phyloP scores from a whole-genome alignment of 2,329 filamentous ascomycete species.

The Calcarisporium arbuscula region DNA sequence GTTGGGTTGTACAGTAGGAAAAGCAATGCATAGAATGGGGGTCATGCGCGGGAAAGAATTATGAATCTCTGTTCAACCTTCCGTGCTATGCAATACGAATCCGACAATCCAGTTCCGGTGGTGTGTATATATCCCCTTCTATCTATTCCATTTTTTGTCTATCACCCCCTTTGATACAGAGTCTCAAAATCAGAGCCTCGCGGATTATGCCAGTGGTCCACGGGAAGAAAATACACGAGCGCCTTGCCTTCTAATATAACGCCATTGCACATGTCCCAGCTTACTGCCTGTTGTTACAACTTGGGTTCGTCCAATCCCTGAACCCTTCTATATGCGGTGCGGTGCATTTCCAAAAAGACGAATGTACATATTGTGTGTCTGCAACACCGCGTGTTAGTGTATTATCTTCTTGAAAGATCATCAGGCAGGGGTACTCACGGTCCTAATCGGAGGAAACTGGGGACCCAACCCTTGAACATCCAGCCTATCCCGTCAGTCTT shows the following conservation, averaged over 20 bases:
- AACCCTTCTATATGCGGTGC: constrained; percentile 62
- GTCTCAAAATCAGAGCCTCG: too few relatives aligned
- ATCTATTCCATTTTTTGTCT: too few relatives aligned
- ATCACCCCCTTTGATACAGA: too few relatives aligned
- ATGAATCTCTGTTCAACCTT: too few relatives aligned
- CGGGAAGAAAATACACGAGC: too few relatives aligned
- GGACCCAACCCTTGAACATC: constrained; percentile 89
- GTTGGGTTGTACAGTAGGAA: constrained; percentile 8
- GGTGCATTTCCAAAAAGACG: constrained; percentile 80
- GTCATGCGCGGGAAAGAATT: too few relatives aligned
- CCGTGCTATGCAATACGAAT: too few relatives aligned
- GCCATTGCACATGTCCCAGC: constrained; percentile 14
- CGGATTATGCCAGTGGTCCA: too few relatives aligned
- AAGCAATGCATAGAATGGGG: constrained; percentile 3
- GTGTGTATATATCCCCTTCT: too few relatives aligned
- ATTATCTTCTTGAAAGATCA: neutral
- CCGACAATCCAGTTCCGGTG: too few relatives aligned
- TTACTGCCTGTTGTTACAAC: constrained; percentile 15
- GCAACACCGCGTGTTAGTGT: constrained; percentile 3
- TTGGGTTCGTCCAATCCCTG: constrained; percentile 28
- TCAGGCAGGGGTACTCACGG: constrained; percentile 44
- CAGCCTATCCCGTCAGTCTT: constrained; percentile 66
- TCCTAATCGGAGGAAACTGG: constrained; percentile 61
- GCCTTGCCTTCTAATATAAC: constrained; percentile 13
- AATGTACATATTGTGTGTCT: constrained; percentile 83